These are phyloP conservation scores for Lentinula lateritia DNA, from an alignment of 768 basidiomycete genomes.

Conservation along the genomic window DNA sequence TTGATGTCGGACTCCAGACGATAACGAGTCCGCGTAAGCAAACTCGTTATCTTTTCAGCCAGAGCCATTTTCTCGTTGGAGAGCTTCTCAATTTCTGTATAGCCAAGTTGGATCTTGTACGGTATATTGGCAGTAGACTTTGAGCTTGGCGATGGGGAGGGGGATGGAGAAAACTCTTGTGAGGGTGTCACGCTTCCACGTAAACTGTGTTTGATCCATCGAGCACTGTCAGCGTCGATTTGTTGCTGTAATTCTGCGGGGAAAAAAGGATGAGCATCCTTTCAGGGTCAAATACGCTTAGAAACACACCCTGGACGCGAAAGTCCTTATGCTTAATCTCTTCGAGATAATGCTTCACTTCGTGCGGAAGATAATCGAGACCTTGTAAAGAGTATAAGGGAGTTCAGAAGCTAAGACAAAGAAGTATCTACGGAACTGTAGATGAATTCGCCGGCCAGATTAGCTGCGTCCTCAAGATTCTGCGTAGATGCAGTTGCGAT, in stretches of 20 bases:
- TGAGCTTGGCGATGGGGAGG: slow-evolving; percentile 31
- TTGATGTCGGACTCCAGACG: slow-evolving; percentile 48
- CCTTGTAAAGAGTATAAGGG: slow-evolving; percentile 21
- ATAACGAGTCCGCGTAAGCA: slow-evolving; percentile 40
- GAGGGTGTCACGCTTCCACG: slow-evolving; percentile 16
- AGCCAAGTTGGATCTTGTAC: slow-evolving; percentile 36
- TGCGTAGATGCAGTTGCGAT: slow-evolving; percentile 9
- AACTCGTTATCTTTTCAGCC: slow-evolving; percentile 41
- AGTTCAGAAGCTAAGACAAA: neutral
- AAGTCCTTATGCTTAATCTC: slow-evolving; percentile 46
- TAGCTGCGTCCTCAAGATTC: slow-evolving; percentile 48
- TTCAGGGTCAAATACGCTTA: neutral
- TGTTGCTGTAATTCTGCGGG: slow-evolving; percentile 41
- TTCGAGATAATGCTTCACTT: slow-evolving; percentile 45
- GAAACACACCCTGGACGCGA: slow-evolving; percentile 31
- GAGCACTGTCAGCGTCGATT: slow-evolving; percentile 41
- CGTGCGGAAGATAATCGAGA: slow-evolving; percentile 49
- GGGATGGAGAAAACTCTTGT: slow-evolving; percentile 18
- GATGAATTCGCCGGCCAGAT: slow-evolving; percentile 49
- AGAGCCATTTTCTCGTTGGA: slow-evolving; percentile 42
- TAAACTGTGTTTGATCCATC: slow-evolving; percentile 44
- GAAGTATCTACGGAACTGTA: slow-evolving; percentile 30
- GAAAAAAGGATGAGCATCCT: neutral
- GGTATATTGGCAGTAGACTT: slow-evolving; percentile 29
- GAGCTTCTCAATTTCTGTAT: slow-evolving; percentile 39